Conservation (phyloP, 495 filamentous ascomycete genomes). For the Aspergillus olivimuriae region DNA sequence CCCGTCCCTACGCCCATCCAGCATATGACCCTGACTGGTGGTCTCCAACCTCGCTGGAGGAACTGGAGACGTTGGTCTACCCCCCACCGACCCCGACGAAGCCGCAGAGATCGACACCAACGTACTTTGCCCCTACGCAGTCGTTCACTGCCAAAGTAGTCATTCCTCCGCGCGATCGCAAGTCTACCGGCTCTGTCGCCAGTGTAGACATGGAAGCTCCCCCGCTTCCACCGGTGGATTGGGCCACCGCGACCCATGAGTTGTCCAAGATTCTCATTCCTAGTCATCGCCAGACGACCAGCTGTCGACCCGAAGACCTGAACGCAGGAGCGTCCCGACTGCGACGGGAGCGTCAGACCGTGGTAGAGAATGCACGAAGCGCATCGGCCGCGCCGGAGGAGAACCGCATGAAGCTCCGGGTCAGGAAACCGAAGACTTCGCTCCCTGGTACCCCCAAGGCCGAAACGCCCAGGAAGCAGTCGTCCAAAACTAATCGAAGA, state of each 20-base stretch:
- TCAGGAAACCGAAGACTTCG: conserved; percentile 55
- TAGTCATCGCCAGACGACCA: conserved; percentile 58
- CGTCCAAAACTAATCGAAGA: conserved; percentile 48
- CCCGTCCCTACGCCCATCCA: not conserved
- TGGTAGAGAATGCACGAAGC: conserved; percentile 22
- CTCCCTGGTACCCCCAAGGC: conserved; percentile 30
- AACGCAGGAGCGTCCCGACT: conserved; percentile 56
- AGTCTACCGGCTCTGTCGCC: conserved; percentile 26
- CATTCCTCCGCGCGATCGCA: conserved; percentile 48
- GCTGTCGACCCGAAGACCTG: conserved; percentile 70
- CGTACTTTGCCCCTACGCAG: conserved; percentile 68
- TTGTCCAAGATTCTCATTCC: conserved; percentile 80
- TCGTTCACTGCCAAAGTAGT: conserved; percentile 73
- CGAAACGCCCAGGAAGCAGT: conserved; percentile 45
- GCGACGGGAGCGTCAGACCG: conserved; percentile 56
- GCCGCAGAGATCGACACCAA: conserved; percentile 48
- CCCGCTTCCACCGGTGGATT: conserved; percentile 70
- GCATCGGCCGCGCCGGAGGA: conserved; percentile 36
- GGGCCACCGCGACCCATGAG: conserved; percentile 76
- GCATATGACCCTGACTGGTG: conserved; percentile 71
- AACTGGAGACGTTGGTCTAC: conserved; percentile 52
- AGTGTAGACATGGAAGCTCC: conserved; percentile 43
- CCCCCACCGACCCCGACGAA: conserved; percentile 43
- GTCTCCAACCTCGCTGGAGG: conserved; percentile 58
- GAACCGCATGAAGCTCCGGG: conserved; percentile 64